Evolutionary conservation across 345 rosid species (phyloP), one percentile per base, ranked within the genome.

Genomic region (Brassica incana): DNA sequence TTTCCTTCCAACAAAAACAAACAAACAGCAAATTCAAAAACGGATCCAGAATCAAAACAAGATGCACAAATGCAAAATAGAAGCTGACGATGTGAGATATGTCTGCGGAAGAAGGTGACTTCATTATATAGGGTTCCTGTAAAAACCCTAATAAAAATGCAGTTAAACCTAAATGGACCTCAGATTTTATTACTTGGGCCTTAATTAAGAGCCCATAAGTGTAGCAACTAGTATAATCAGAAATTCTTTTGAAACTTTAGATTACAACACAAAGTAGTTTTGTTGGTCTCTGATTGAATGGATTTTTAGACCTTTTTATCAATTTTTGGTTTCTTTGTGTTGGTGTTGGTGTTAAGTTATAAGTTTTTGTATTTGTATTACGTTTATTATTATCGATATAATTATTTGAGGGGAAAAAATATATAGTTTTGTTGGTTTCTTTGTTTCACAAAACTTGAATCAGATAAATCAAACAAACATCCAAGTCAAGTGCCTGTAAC

Each of bases 401-500:
- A 29, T 0, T 29, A 29, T 29, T 29, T 29, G 5, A 29, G 32
- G 32, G 4, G 0, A 29, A 29, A 29, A 3, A 23, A 23, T 20
- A 23, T 23, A 4, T 29, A 29, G 5, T 29, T 29, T 29, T 3
- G 32, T 29, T 29, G 32, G 32, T 3, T 29, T 29, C 1, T 29
- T 40, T 40, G 48, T 40, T 9, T 40, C 18, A 10, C 3, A 73
- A 62, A 72, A 60, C 1, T 6, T 20, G 3, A 4, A 79, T 23
- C 54, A 48, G 50, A 63, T 25, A 71, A 65, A 70, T 90, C 84
- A 94, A 27, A 80, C 87, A 74, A 90, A 76, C 97, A 91, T 94
- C 97, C 97, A 94, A 38, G 97, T 92, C 90, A 94, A 83, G 82
- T 94, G 97, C 75, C 97, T 85, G 80, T 88, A 85, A 8, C 95